phyloP scores from a whole-genome alignment of 2,329 filamentous ascomycete species.

The Colletotrichum lindemuthianum region DNA sequence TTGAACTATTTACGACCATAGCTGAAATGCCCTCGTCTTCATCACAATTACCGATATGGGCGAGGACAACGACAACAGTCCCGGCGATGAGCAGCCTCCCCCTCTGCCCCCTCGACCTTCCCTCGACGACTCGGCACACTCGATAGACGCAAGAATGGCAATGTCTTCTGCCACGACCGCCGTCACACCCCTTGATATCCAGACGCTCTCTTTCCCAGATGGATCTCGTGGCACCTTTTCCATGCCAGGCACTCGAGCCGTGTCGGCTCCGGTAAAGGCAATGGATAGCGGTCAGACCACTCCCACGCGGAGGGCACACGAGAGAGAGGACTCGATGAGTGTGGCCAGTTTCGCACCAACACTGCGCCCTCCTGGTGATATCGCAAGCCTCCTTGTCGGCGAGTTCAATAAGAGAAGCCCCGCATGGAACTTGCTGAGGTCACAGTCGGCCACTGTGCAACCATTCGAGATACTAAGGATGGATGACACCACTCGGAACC shows the following conservation, averaged over 20 bases:
- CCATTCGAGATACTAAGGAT: conserved; percentile 67
- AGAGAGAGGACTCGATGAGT: conserved; percentile 72
- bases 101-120: conserved; percentile 64
- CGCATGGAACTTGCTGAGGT: conserved; percentile 74
- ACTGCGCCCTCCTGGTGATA: conserved; percentile 72
- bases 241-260: conserved; percentile 47
- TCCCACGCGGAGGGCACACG: conserved; percentile 51
- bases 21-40: conserved; percentile 33
- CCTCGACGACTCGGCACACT: conserved; percentile 47
- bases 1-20: neutral
- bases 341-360: conserved; percentile 74
- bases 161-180: conserved; percentile 82
- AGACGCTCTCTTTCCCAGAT: conserved; percentile 78
- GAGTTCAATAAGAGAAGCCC: conserved; percentile 73
- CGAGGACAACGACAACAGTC: conserved; percentile 39
- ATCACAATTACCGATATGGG: conserved; percentile 43
- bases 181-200: conserved; percentile 82
- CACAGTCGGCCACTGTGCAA: conserved; percentile 67
- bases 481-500: conserved; percentile 57
- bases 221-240: conserved; percentile 73
- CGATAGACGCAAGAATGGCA: conserved; percentile 34
- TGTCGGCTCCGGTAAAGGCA: conserved; percentile 46
- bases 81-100: conserved; percentile 55
- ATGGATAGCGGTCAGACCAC: conserved; percentile 52
- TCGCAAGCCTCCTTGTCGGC: conserved; percentile 83